phyloP scores from a whole-genome alignment of 2,329 filamentous ascomycete genomes.

The Aspergillus sp. region DNA sequence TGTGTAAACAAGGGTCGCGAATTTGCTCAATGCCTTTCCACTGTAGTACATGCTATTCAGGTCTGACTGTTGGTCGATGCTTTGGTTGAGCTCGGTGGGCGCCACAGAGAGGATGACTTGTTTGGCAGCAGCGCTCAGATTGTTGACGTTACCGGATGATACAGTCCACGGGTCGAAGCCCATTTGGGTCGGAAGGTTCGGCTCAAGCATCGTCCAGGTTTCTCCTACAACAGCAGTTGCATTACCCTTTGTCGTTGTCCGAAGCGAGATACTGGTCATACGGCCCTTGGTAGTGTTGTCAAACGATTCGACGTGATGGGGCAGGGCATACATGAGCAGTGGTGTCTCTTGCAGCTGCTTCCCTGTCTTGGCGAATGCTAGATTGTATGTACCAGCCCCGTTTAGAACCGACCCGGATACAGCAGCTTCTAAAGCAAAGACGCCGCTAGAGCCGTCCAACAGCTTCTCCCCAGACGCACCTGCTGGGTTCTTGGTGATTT shows the following conservation, averaged over 20 bases:
- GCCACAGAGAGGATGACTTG: constrained; percentile 63
- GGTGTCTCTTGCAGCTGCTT: constrained; percentile 54
- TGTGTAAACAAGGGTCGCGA: constrained; percentile 68
- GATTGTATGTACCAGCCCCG: constrained; percentile 67
- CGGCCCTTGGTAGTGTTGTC: constrained; percentile 56
- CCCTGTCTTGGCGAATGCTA: constrained; percentile 74
- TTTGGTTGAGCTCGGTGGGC: constrained; percentile 71
- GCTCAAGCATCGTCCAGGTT: constrained; percentile 76
- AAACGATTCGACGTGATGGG: constrained; percentile 81
- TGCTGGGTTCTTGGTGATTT: constrained; percentile 75
- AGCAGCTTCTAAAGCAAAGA: constrained; percentile 67
- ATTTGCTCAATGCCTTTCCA: constrained; percentile 82
- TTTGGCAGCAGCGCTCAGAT: constrained; percentile 54
- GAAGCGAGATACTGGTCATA: constrained; percentile 61
- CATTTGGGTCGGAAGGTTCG: constrained; percentile 70
- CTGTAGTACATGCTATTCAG: constrained; percentile 90
- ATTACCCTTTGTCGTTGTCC: constrained; percentile 82
- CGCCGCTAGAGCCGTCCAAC: constrained; percentile 75
- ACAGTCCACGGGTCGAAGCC: constrained; percentile 78
- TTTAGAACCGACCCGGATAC: constrained; percentile 64
- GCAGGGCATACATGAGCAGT: constrained; percentile 82
- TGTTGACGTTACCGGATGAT: constrained; percentile 37
- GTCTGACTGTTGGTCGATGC: constrained; percentile 72
- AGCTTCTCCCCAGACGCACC: constrained; percentile 61
- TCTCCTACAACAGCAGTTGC: constrained; percentile 72